Evolutionary conservation across 768 basidiomycete species (phyloP), one percentile per base, ranked within the genome.

Genomic region (Hortiboletus campestris): DNA sequence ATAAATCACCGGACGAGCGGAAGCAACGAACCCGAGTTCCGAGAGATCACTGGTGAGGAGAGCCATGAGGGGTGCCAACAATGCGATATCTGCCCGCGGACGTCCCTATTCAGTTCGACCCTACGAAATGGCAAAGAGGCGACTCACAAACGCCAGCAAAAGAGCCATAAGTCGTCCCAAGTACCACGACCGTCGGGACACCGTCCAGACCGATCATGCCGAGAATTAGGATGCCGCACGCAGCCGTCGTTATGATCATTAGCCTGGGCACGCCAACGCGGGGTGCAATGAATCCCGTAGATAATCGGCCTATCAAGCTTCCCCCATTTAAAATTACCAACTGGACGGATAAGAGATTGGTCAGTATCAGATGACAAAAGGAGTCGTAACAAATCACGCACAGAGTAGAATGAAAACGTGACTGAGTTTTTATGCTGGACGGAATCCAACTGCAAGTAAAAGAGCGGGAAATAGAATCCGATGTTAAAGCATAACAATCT

Each of bases 381-480:
- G 9, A 36, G 22, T 38, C 31, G 28, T 44, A 41, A 19, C 5
- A 34, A 7, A 25, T 53, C 25, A 49, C 67, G 10, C 53, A 84
- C 84, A 31, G 77, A 77, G 55, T 84, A 84, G 56, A 86, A 85
- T 1, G 84, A 80, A 5, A 85, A 70, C n/a, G 65, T 69, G 9
- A 74, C 64, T 16, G 71, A 65, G 36, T 81, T 72, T 1, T 78
- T 76, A 51, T 81, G 80, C 46, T 73, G 67, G 31, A 80, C 70
- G 1, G 83, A 75, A 53, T 80, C 77, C 13, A 84, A 65, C 58
- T 86, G 84, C 8, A 85, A 60, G 62, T 80, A 85, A 67, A 82
- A 84, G 17, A 82, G 70, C 0, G 83, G 82, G 44, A 75, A 81
- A 56, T 75, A 83, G 32, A 81, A 61, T 4, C 77, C 79, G 2